Conservation (phyloP, 1,139 yeast genomes). For the Sugiyamaella castrensis region DNA sequence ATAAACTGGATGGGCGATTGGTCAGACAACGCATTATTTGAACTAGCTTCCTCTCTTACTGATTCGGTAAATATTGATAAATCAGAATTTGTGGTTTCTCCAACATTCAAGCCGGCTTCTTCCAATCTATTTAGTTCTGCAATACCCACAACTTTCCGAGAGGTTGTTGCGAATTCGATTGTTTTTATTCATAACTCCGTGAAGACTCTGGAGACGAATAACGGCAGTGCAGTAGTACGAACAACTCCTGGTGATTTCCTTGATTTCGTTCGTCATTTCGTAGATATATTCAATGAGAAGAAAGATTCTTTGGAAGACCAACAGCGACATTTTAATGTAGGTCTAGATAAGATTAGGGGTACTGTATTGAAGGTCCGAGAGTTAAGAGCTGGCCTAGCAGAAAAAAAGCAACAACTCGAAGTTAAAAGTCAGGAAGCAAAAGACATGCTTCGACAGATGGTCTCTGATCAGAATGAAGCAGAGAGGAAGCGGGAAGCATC, state of each 20-base stretch:
- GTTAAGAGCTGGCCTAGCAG: conserved; percentile 53
- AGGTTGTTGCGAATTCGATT: conserved; percentile 48
- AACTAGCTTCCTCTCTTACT: conserved; percentile 49
- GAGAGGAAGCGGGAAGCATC: conserved; percentile 89
- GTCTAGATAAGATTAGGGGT: conserved; percentile 72
- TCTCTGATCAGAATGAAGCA: conserved; percentile 88
- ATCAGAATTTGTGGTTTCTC: conserved; percentile 42
- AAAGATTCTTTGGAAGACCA: conserved; percentile 56
- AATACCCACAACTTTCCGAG: conserved; percentile 40
- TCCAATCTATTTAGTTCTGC: neutral
- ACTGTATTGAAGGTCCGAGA: conserved; percentile 71
- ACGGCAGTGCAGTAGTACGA: conserved; percentile 8
- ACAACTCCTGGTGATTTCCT: conserved; percentile 59
- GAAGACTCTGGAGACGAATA: neutral
- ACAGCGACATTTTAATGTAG: conserved; percentile 70
- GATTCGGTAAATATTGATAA: conserved; percentile 52
- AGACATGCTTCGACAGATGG: conserved; percentile 68
- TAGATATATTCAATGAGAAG: conserved; percentile 43
- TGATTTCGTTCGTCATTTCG: conserved; percentile 51
- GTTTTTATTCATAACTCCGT: conserved; percentile 46
- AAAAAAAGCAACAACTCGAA: conserved; percentile 50
- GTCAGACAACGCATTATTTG: conserved; percentile 51
- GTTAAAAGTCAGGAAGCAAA: conserved; percentile 68
- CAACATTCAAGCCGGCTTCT: conserved; percentile 16
- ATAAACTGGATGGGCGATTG: conserved; percentile 89